Evolutionary conservation across 2,329 filamentous ascomycete species (phyloP), one percentile per base, ranked within the genome.

Genomic region (Fusarium pseudoanthophilum): DNA sequence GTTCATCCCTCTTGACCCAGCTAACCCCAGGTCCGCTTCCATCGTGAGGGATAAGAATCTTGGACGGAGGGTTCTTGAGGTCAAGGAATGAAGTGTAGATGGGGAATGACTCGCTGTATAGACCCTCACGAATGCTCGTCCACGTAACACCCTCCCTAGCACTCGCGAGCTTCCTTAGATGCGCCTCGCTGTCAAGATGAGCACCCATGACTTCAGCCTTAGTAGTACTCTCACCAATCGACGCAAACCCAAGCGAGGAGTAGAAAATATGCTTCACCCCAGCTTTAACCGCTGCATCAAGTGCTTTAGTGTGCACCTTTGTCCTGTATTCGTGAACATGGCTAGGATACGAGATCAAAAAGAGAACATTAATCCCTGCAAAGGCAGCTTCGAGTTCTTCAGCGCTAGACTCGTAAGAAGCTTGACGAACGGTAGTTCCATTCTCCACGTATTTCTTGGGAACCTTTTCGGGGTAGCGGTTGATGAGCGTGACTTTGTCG

Each of bases 341-440:
- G 40, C 73, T 75, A 1, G 73, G 70, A 30, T 71, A 75, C 2
- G 73, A 75, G 51, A 75, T 75, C 24, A 75, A 39, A 7, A 75
- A 75, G 0, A 75, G 60, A 0, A 63, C 21, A 13, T 74, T 6
- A 0, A 74, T 28, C 2, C 67, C 63, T 14, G 5, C 1, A 30
- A 75, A 75, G 0, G 30, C 60, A 5, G 37, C 40, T 21, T 63
- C 39, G 0, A 75, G 67, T 4, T 72, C 68, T 14, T 49, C 45
- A 0, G 53, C 24, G 26, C 43, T 60, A 21, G 60, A 67, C 36
- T 74, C 72, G 8, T 69, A 74, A 21, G 72, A 74, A n/a, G 72
- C 71, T 6, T 69, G 39, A 2, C 68, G 53, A 40, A 63, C 43
- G 0, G 26, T 28, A 5, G 60, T 68, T 2, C 69, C 72, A 7